Conservation (phyloP, 2,329 filamentous ascomycete genomes). For the Aspergillus novoparasiticus region DNA sequence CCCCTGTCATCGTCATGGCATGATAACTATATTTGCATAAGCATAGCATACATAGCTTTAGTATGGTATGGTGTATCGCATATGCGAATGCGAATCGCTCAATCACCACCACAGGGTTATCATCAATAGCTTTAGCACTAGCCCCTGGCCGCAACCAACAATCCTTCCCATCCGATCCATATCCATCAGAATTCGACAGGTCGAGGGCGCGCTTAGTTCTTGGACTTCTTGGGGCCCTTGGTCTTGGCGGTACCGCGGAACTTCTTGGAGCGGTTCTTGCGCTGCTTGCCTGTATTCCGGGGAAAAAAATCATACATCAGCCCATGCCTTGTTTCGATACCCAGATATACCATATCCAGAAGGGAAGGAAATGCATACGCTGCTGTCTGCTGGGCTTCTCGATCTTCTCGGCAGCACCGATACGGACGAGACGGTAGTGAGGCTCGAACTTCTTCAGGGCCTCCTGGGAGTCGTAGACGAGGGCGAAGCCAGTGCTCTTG, state of each 20-base stretch:
- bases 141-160: constrained; percentile 18
- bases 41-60: constrained; percentile 8
- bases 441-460: constrained; percentile 99
- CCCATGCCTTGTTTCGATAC: background rate
- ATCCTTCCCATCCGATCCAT: constrained; percentile 14
- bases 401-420: constrained; percentile 89
- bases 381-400: constrained; percentile 99
- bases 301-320: background rate
- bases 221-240: constrained; percentile 95
- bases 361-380: constrained; percentile 68
- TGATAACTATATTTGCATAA: constrained; percentile 12
- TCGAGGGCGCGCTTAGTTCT: constrained; percentile 63
- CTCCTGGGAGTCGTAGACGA: constrained; percentile 97
- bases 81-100: constrained; percentile 1
- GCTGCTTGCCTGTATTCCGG: constrained; percentile 84
- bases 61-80: constrained; percentile 5
- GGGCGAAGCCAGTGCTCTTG: constrained; percentile 98
- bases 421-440: constrained; percentile 92
- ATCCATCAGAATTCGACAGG: constrained; percentile 26
- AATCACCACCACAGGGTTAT: constrained; percentile 16
- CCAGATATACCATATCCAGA: background rate
- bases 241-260: constrained; percentile 96
- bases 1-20: constrained; percentile 17
- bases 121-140: constrained; percentile 30
- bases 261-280: constrained; percentile 99